Conservation (phyloP, 176 grass and related monocot genomes). For the Musa beccarii region DNA sequence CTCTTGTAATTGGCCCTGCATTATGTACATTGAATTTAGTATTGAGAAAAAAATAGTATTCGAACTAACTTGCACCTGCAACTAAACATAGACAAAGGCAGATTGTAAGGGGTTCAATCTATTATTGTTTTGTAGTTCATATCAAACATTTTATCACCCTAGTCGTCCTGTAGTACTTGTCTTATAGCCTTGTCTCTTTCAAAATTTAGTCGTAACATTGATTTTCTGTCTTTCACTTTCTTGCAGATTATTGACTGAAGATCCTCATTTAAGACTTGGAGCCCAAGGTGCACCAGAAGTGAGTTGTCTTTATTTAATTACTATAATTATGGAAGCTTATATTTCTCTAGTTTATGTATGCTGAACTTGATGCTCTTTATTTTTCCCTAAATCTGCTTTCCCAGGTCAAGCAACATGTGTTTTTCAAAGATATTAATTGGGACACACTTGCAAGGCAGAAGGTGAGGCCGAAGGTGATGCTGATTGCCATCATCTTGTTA, state of each 20-base stretch:
- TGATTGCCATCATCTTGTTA: neutral
- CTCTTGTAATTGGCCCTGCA: neutral
- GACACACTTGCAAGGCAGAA: slow-evolving; percentile 94
- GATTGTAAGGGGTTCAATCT: neutral
- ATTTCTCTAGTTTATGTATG: neutral
- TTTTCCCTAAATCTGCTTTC: slow-evolving; percentile 30
- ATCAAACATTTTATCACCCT: neutral
- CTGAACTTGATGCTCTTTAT: slow-evolving; percentile 16
- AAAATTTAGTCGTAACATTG: neutral
- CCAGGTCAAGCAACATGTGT: slow-evolving; percentile 84
- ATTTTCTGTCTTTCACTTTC: slow-evolving; percentile 19
- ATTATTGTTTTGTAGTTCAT: neutral
- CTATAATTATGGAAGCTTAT: slow-evolving; percentile 10
- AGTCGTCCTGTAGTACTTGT: neutral
- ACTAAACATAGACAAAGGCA: neutral
- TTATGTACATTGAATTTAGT: neutral
- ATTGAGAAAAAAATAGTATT: neutral
- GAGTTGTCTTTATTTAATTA: slow-evolving; percentile 22
- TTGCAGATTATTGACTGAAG: slow-evolving; percentile 89
- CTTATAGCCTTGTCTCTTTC: neutral
- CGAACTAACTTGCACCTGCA: neutral
- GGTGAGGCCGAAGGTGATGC: slow-evolving; percentile 87
- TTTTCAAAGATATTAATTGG: slow-evolving; percentile 98
- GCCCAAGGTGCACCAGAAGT: slow-evolving; percentile 91
- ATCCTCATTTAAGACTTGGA: slow-evolving; percentile 92